These are phyloP conservation scores for Fusarium luffae DNA, from an alignment of 2,329 filamentous ascomycete genomes.

Conservation along the genomic window DNA sequence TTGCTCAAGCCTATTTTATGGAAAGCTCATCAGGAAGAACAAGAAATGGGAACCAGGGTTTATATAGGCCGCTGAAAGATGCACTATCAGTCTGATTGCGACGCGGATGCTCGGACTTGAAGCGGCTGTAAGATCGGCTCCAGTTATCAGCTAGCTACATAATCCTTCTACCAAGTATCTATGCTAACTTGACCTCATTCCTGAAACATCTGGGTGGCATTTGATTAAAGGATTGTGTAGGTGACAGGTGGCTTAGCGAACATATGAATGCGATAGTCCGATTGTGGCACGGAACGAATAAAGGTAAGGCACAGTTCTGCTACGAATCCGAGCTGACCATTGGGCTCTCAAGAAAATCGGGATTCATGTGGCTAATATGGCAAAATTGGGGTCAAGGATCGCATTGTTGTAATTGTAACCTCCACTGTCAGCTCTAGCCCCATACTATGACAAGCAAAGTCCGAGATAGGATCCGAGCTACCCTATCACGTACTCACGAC, in stretches of 20 bases:
- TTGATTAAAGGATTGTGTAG: neutral
- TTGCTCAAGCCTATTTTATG: neutral
- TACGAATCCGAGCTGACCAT: slow-evolving; percentile 4
- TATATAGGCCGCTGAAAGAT: neutral
- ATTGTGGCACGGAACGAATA: neutral
- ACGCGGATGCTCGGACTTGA: neutral
- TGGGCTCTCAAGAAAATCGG: neutral
- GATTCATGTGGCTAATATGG: neutral
- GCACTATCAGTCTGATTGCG: neutral
- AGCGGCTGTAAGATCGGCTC: neutral
- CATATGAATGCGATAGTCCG: no score
- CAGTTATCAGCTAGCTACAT: neutral
- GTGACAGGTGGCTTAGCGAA: neutral
- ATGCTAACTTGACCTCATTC: neutral
- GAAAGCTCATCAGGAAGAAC: neutral
- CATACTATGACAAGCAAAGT: neutral
- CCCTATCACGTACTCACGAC: neutral
- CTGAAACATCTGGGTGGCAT: neutral
- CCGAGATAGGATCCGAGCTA: slow-evolving; percentile 15
- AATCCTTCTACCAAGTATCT: neutral
- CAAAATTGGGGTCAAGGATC: neutral
- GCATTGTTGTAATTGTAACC: neutral
- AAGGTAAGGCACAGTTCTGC: neutral
- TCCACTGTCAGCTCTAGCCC: neutral
- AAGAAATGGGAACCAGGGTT: neutral